Base-by-base conservation (phyloP, 2,329 filamentous ascomycete genomes). In the Knoxdaviesia capensis region DNA sequence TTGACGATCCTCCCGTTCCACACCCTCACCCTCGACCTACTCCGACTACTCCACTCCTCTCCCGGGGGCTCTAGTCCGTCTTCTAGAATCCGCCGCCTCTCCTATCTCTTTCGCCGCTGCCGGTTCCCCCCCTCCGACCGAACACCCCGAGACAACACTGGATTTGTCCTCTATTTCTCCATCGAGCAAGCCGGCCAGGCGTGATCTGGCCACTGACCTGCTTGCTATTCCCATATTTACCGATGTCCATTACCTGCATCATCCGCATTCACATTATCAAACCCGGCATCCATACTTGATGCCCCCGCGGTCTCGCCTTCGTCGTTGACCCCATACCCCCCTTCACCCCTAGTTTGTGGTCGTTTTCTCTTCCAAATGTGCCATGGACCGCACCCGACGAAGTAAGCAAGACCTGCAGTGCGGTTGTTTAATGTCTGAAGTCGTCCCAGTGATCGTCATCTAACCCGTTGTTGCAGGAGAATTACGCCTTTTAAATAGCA, bases 401-500 rank as follows among this genome's bases (percentile, higher is more conserved):
- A 41, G 44, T 45, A 40, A 31, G 39, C 42, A 5, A 6, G 7
- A 34, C 5, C 20, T 20, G 20, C 20, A 20, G 20, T 20, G 20
- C 20, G 20, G 20, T 20, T 34, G 31, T 20, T 38, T n/a, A 1
- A 38, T 7, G 7, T 31, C 34, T 10, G 8, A 11, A n/a, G 36
- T 7, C 11, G n/a, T 32, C 11, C 7, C 29, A 6, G 5, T 6
- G 20, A 7, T 33, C n/a, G 9, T 30, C 38, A 37, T 6, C 10
- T 33, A 29, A 37, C 11, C 34, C 6, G 5, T n/a, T 38, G 11
- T 33, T 35, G 8, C 56, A 94, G 86, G 85, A 66, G 83, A 94
- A 67, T 71, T 96, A 63, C 83, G 86, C 67, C 74, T 80, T 63
- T 68, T 92, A 54, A 98, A 98, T 59, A 71, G 77, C 56, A 74